Conservation (phyloP, 306 rosid species). For the Urtica urens region DNA sequence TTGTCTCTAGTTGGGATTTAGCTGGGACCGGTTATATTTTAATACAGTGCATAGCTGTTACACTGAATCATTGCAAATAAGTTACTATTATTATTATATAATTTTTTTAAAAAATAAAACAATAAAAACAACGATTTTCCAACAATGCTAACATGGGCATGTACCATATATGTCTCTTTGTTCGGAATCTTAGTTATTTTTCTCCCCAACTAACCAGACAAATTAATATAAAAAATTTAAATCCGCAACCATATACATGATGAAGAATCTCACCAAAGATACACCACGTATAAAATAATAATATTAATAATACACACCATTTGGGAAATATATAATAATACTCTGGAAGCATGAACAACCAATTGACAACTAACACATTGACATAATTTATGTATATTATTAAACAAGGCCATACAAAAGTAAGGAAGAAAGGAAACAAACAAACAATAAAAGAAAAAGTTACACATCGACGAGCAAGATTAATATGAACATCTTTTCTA, state of each 20-base stretch:
- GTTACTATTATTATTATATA: conserved; percentile 15
- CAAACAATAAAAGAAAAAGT: neutral
- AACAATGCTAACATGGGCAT: conserved; percentile 29
- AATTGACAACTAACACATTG: conserved; percentile 17
- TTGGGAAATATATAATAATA: neutral
- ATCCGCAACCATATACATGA: neutral
- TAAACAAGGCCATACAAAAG: conserved; percentile 1
- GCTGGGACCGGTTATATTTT: neutral
- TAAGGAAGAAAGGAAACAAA: no score
- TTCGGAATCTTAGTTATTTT: conserved; percentile 19
- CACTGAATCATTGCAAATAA: conserved; percentile 14
- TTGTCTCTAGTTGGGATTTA: neutral
- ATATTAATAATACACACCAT: neutral
- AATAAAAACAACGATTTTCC: no score
- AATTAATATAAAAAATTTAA: neutral
- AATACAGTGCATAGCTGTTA: conserved; percentile 20
- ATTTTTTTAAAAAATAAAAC: no score
- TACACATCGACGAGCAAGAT: conserved; percentile 19
- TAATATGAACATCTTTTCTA: conserved; percentile 55
- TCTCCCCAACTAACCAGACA: conserved; percentile 15
- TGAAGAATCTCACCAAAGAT: conserved; percentile 15
- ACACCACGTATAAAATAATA: conserved; percentile 1
- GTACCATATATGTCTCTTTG: conserved; percentile 34
- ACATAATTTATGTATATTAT: conserved; percentile 8
- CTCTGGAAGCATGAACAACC: neutral